These are phyloP conservation scores for Lotmaria passim DNA, from an alignment of 208 protist species.

Conservation along the genomic window DNA sequence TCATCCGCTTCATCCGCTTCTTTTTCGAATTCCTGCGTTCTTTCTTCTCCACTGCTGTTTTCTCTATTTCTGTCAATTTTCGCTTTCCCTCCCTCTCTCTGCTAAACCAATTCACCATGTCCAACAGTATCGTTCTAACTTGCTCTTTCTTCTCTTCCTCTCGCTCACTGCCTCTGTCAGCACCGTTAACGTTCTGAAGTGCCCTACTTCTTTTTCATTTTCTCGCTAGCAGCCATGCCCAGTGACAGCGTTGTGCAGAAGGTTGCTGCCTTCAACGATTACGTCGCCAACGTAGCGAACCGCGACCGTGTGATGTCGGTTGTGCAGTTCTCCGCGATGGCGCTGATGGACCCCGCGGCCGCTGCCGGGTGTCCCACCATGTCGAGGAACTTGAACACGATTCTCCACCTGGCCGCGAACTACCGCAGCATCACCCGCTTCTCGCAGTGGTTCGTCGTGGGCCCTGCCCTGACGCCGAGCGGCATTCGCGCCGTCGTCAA, in stretches of 20 bases:
- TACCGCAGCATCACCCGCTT: slow-evolving; percentile 80
- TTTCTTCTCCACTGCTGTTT: not conserved
- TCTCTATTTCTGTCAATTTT: no score
- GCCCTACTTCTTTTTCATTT: slow-evolving; percentile 5
- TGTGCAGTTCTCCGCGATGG: slow-evolving; percentile 68
- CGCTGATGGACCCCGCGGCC: slow-evolving; percentile 46
- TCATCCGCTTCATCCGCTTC: not conserved
- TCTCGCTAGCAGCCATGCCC: slow-evolving; percentile 22
- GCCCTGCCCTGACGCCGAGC: slow-evolving; percentile 54
- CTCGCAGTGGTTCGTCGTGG: slow-evolving; percentile 72
- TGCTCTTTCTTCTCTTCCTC: not conserved
- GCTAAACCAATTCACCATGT: no score
- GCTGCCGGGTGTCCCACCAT: slow-evolving; percentile 45
- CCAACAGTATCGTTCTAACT: no score
- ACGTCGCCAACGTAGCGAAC: slow-evolving; percentile 51
- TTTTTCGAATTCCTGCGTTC: no score
- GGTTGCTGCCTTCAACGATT: slow-evolving; percentile 56
- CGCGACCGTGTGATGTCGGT: slow-evolving; percentile 77
- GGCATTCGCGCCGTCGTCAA: slow-evolving; percentile 48
- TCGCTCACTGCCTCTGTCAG: slow-evolving; percentile 4
- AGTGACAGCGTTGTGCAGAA: slow-evolving; percentile 25
- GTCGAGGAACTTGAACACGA: slow-evolving; percentile 47
- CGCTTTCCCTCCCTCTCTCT: no score
- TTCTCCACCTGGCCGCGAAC: slow-evolving; percentile 63
- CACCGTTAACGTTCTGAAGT: not conserved